phyloP scores from a whole-genome alignment of 768 basidiomycete genomes.

The Panus rudis region DNA sequence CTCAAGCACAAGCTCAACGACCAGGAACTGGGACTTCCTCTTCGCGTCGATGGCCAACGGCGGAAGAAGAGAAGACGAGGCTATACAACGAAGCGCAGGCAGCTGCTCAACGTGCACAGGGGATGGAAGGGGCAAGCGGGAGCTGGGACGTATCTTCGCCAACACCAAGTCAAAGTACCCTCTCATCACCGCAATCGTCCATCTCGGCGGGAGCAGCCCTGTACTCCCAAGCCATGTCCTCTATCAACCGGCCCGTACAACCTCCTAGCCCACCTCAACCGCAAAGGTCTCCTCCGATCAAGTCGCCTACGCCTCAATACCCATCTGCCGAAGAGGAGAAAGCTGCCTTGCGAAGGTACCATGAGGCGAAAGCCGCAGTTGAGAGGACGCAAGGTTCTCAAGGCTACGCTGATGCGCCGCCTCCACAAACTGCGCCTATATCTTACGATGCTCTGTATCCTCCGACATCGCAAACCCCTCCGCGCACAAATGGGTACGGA shows the following conservation, averaged over 20 bases:
- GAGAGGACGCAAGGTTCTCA: constrained; percentile 44
- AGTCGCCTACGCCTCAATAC: constrained; percentile 40
- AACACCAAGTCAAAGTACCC: constrained; percentile 11
- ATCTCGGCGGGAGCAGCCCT: constrained; percentile 37
- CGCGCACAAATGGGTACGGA: constrained; percentile 23
- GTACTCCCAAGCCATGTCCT: constrained; percentile 40
- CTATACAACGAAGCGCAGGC: constrained; percentile 64
- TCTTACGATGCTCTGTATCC: constrained; percentile 61
- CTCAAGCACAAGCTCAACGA: neutral
- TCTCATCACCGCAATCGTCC: constrained; percentile 10
- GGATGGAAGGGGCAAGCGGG: constrained; percentile 22
- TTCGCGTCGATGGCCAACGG: constrained; percentile 45
- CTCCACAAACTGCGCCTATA: constrained; percentile 31
- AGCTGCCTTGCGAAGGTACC: constrained; percentile 57
- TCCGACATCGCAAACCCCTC: constrained; percentile 13
- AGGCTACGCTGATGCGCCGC: neutral
- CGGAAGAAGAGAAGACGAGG: constrained; percentile 72
- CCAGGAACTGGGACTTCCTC: no score
- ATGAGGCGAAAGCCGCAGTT: constrained; percentile 67
- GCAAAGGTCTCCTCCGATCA: no score
- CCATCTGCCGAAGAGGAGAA: constrained; percentile 70
- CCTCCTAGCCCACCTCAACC: constrained; percentile 8
- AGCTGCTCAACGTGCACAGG: constrained; percentile 56
- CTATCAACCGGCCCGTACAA: constrained; percentile 20
- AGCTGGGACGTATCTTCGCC: constrained; percentile 7